Percentiles rank a stretch among this genome's conserved stretches.
phyloP scores from a whole-genome alignment of 306 rosid species.

The Acacia melanoxylon region DNA sequence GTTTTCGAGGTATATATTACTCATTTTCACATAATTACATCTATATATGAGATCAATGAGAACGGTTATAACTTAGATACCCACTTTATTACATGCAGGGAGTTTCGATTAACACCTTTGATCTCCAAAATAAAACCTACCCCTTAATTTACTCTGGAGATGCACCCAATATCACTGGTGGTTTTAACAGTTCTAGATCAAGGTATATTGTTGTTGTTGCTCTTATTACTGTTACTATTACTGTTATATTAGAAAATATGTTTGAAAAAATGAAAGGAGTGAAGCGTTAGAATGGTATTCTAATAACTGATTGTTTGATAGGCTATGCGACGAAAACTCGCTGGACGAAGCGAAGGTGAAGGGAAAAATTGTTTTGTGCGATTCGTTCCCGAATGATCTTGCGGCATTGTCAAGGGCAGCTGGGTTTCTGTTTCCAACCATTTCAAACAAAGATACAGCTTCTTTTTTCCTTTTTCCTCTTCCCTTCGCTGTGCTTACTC shows the following conservation, averaged over 20 bases:
- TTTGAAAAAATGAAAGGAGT: neutral
- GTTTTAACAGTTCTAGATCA: no score
- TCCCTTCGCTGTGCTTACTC: conserved; percentile 25
- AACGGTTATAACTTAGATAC: neutral
- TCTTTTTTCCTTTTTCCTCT: neutral
- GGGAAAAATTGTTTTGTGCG: conserved; percentile 50
- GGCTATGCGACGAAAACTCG: neutral
- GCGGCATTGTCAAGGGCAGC: neutral
- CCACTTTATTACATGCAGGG: no score
- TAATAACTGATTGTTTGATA: neutral
- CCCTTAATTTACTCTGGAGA: no score
- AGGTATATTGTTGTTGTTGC: no score
- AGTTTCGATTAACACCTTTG: no score
- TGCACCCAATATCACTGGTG: no score
- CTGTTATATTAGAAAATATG: neutral
- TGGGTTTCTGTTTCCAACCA: conserved; percentile 25
- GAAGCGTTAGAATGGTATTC: neutral
- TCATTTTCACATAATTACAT: neutral
- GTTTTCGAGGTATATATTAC: conserved; percentile 8
- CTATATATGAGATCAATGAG: neutral
- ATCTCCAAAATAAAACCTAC: no score
- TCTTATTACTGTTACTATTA: no score
- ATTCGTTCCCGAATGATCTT: accelerated
- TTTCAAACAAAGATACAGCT: neutral
- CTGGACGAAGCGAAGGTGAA: conserved; percentile 32